A percentile compares a stretch with the other conserved stretches of the same genome.
phyloP scores from a whole-genome alignment of 2,329 filamentous ascomycete genomes.

The Trichoderma sp. region DNA sequence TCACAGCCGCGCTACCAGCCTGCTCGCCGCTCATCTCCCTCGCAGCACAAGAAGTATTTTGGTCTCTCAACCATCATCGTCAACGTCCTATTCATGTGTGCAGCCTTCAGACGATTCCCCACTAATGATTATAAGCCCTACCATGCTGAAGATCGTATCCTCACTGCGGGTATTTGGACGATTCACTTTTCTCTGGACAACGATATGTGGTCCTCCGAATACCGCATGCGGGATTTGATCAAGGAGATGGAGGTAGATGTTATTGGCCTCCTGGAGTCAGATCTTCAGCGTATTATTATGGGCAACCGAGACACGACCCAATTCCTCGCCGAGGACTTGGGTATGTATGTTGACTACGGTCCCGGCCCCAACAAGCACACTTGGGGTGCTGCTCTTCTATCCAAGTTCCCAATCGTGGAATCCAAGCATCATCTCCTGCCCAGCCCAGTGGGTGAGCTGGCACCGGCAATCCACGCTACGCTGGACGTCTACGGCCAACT shows the following conservation, averaged over 20 bases:
- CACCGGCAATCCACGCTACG: conserved; percentile 95
- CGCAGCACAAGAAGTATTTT: conserved; percentile 57
- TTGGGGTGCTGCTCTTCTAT: conserved; percentile 90
- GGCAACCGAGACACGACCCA: conserved; percentile 96
- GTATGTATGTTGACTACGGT: conserved; percentile 98
- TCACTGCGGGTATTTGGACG: conserved; percentile 98
- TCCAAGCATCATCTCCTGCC: conserved; percentile 95
- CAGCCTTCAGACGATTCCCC: conserved; percentile 90
- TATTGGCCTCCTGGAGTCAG: conserved; percentile 89
- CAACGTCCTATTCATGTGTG: conserved; percentile 77
- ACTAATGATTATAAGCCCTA: conserved; percentile 90
- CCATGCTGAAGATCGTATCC: conserved; percentile 81
- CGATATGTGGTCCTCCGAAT: conserved; percentile 97
- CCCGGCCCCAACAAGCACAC: conserved; percentile 99
- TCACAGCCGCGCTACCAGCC: conserved; percentile 50
- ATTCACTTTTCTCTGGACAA: conserved; percentile 98
- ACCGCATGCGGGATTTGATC: conserved; percentile 88
- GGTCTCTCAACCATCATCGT: conserved; percentile 67
- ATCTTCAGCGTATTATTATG: conserved; percentile 98
- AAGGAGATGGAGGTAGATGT: conserved; percentile 97
- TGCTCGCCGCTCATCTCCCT: conserved; percentile 38
- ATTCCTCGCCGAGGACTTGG: conserved; percentile 90
- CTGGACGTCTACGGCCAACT: conserved; percentile 88
- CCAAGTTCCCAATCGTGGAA: conserved; percentile 97
- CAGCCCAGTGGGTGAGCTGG: conserved; percentile 90